A percentile compares a stretch with the other conserved stretches of the same genome.
Evolutionary conservation across 176 grass and related monocot species (phyloP).

Genomic region (Melocanna baccifera): DNA sequence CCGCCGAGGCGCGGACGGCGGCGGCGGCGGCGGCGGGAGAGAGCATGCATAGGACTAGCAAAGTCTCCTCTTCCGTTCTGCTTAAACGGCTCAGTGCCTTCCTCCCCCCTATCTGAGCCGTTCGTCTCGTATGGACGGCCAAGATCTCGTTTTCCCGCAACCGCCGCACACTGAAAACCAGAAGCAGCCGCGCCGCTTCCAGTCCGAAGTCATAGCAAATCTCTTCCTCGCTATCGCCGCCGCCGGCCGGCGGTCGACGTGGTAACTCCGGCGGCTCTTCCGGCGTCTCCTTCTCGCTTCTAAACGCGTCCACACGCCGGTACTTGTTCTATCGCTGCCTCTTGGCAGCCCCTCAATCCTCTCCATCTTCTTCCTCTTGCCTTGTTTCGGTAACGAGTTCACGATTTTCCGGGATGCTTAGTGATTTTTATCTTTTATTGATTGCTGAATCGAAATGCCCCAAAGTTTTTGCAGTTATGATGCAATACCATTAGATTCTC

Average conservation of each 20-base stretch:
- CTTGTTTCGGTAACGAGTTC: neutral
- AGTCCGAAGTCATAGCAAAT: neutral
- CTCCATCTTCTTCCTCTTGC: neutral
- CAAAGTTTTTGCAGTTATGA: neutral
- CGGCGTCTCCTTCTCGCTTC: neutral
- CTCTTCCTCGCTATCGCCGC: neutral
- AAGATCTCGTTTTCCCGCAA: neutral
- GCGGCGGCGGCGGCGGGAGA: conserved; percentile 8
- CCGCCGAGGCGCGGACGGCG: conserved; percentile 35
- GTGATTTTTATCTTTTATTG: too few species aligned
- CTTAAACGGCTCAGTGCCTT: neutral
- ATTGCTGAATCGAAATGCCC: neutral
- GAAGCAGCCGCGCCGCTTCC: neutral
- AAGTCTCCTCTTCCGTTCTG: neutral
- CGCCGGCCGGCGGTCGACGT: neutral
- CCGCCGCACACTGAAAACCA: neutral
- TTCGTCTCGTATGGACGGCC: neutral
- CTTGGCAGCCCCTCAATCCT: neutral
- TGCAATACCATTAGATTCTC: neutral
- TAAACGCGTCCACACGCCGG: neutral
- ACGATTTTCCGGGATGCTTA: neutral
- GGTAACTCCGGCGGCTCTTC: neutral
- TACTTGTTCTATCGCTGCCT: neutral
- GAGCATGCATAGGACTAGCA: conserved; percentile 35
- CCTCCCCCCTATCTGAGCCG: neutral